These are phyloP conservation scores for Zygosaccharomyces pseudorouxii DNA, from an alignment of 805 yeast species.

Conservation along the genomic window DNA sequence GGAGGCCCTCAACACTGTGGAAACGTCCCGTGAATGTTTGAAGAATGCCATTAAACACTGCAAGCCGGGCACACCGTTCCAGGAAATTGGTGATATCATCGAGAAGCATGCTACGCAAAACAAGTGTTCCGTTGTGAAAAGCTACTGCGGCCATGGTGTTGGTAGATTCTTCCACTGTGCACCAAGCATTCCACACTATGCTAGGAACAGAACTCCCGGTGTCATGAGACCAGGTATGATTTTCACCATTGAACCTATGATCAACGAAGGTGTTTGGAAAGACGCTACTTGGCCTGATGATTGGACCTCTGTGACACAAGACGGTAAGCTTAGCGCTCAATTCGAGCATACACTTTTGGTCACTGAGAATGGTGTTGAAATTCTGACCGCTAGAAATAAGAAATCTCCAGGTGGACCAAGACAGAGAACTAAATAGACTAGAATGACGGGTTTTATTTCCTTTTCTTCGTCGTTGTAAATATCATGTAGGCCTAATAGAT, in stretches of 20 bases:
- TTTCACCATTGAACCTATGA: constrained; percentile 97
- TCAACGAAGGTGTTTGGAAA: constrained; percentile 73
- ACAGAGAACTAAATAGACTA: constrained; percentile 41
- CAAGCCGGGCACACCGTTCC: constrained; percentile 87
- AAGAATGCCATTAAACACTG: constrained; percentile 78
- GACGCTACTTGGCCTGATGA: constrained; percentile 94
- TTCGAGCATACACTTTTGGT: constrained; percentile 91
- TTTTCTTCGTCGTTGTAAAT: not conserved
- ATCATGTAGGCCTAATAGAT: not conserved
- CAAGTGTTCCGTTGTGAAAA: constrained; percentile 79
- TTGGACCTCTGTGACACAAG: constrained; percentile 92
- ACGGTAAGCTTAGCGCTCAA: constrained; percentile 88
- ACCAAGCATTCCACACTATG: constrained; percentile 93
- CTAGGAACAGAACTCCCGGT: constrained; percentile 88
- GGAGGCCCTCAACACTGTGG: constrained; percentile 84
- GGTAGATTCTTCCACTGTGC: constrained; percentile 83
- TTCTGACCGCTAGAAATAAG: constrained; percentile 75
- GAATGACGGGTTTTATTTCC: not conserved
- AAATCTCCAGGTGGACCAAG: constrained; percentile 87
- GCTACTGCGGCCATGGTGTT: constrained; percentile 93
- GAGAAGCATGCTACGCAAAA: constrained; percentile 79
- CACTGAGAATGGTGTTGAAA: constrained; percentile 90
- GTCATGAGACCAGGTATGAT: constrained; percentile 94
- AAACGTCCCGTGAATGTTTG: constrained; percentile 82
- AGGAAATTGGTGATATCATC: constrained; percentile 81